Evolutionary conservation across 2,329 filamentous ascomycete species (phyloP).

Genomic region (Diaporthe citriasiana): DNA sequence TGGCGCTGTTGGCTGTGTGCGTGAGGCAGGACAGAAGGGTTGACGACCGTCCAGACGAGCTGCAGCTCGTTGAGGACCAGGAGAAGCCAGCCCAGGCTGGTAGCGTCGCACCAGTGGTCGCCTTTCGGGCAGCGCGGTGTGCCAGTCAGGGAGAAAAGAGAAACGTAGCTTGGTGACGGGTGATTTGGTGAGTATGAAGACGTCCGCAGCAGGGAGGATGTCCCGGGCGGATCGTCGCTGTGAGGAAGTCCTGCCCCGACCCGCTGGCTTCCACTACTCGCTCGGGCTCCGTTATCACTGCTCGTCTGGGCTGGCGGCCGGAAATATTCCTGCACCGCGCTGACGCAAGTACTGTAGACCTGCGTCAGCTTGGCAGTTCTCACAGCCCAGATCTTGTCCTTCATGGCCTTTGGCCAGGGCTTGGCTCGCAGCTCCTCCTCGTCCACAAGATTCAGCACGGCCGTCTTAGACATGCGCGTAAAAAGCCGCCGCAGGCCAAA

Average conservation of each 20-base stretch:
- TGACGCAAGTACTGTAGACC: constrained; percentile 61
- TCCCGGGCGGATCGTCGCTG: not conserved
- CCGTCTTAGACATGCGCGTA: constrained; percentile 63
- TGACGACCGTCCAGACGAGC: constrained; percentile 58
- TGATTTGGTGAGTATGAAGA: not conserved
- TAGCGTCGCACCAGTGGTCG: constrained; percentile 65
- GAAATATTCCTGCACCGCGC: constrained; percentile 62
- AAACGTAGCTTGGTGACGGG: not conserved
- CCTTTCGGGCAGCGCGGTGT: constrained; percentile 64
- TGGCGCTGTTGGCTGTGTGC: constrained; percentile 35
- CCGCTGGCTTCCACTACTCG: not conserved
- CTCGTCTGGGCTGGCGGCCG: constrained; percentile 41
- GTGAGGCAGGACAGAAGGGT: constrained; percentile 46
- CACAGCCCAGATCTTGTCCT: constrained; percentile 63
- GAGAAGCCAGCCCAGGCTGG: constrained; percentile 68
- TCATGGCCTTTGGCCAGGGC: constrained; percentile 62
- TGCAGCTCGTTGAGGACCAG: constrained; percentile 63
- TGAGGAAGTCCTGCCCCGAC: not conserved
- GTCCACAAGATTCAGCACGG: constrained; percentile 61
- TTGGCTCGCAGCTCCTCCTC: constrained; percentile 59
- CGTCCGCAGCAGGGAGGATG: not conserved
- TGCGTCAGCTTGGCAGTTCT: constrained; percentile 65
- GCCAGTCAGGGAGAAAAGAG: constrained; percentile 53
- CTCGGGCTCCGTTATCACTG: no score
- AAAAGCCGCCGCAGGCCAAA: constrained; percentile 66